phyloP scores from a whole-genome alignment of 2,329 filamentous ascomycete species.

The Zopfia rhizophila region DNA sequence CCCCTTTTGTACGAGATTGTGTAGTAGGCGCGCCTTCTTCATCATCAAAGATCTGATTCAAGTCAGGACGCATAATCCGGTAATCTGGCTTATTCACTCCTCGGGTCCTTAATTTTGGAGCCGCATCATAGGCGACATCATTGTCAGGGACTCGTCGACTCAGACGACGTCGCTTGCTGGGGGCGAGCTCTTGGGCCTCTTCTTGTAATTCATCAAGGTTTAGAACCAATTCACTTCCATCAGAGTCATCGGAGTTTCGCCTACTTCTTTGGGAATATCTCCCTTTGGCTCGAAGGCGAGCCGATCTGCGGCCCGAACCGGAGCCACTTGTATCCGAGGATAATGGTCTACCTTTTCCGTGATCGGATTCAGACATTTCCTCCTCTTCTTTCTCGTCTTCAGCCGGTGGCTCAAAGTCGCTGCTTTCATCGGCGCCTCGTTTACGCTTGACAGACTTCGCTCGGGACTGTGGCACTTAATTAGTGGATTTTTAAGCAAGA shows the following conservation, averaged over 20 bases:
- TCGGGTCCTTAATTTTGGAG: conserved; percentile 68
- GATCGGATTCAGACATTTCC: conserved; percentile 65
- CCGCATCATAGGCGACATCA: conserved; percentile 64
- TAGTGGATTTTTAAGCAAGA: conserved; percentile 1
- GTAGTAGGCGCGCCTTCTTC: conserved; percentile 77
- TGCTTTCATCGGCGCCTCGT: conserved; percentile 64
- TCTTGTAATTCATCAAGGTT: conserved; percentile 60
- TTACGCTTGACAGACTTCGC: conserved; percentile 46
- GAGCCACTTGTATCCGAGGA: conserved; percentile 49
- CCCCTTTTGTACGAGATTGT: conserved; percentile 71
- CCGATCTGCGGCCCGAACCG: conserved; percentile 60
- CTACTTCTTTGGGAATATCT: conserved; percentile 59
- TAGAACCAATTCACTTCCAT: conserved; percentile 60
- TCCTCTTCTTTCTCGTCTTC: conserved; percentile 66
- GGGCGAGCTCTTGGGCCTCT: conserved; percentile 67
- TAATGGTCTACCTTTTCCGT: conserved; percentile 54
- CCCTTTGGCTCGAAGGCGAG: conserved; percentile 60
- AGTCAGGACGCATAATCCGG: conserved; percentile 81
- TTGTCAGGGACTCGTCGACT: conserved; percentile 47
- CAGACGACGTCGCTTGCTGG: conserved; percentile 56
- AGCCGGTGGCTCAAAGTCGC: conserved; percentile 70
- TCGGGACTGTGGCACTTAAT: conserved; percentile 38
- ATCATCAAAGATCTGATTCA: conserved; percentile 77
- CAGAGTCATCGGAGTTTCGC: conserved; percentile 58
- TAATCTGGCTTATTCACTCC: conserved; percentile 82